A percentile compares a stretch with the other conserved stretches of the same genome.
These are phyloP conservation scores for Auriculariales sp. DNA, from an alignment of 768 basidiomycete genomes.

Conservation along the genomic window DNA sequence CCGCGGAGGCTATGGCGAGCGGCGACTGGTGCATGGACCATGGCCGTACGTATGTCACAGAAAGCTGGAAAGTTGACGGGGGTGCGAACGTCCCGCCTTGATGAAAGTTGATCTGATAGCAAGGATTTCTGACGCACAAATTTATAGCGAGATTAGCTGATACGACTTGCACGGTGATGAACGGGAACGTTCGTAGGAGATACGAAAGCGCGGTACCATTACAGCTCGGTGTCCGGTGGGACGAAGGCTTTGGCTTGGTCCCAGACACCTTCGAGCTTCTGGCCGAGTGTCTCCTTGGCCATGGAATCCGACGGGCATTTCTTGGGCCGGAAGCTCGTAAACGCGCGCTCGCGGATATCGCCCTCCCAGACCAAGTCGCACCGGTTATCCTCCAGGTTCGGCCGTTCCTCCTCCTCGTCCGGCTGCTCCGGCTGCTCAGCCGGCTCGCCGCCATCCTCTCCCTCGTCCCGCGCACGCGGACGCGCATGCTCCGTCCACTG, in stretches of 20 bases:
- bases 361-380: slow-evolving; percentile 95
- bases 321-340: slow-evolving; percentile 66
- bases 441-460: slow-evolving; percentile 16
- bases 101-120: too few relatives aligned
- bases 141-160: too few relatives aligned
- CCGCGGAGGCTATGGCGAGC: too few relatives aligned
- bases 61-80: too few relatives aligned
- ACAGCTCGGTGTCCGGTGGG: slow-evolving; percentile 63
- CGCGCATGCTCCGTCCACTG: slow-evolving; percentile 89
- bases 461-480: slow-evolving; percentile 49
- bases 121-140: too few relatives aligned
- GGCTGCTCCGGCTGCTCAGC: slow-evolving; percentile 12
- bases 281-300: slow-evolving; percentile 77
- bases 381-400: slow-evolving; percentile 70
- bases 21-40: too few relatives aligned
- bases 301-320: slow-evolving; percentile 71
- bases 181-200: too few relatives aligned
- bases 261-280: slow-evolving; percentile 82
- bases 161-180: too few relatives aligned
- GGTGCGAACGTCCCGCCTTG: too few relatives aligned
- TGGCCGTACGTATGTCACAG: too few relatives aligned
- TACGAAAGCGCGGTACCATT: slow-evolving; percentile 17
- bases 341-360: slow-evolving; percentile 65
- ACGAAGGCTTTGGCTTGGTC: slow-evolving; percentile 88
- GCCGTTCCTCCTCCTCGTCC: slow-evolving; percentile 8